These are phyloP conservation scores for Hyphopichia khmerensis DNA, from an alignment of 1,139 yeast genomes.

Conservation along the genomic window DNA sequence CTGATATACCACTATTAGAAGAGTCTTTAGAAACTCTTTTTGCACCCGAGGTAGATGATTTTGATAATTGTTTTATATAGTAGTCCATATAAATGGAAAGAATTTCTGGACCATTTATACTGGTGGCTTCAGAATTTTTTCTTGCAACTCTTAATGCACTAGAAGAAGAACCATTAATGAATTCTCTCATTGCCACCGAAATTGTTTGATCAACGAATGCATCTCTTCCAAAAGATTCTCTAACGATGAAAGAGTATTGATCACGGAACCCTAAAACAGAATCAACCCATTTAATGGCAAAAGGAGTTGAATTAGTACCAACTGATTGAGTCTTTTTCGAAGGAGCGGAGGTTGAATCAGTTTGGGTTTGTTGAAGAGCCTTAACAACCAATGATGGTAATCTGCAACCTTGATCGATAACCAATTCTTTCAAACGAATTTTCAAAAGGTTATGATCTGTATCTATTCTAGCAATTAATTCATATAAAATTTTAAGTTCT, in stretches of 20 bases:
- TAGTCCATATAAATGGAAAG: conserved; percentile 77
- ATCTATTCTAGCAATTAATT: conserved; percentile 56
- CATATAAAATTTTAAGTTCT: conserved; percentile 44
- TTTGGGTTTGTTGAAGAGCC: conserved; percentile 7
- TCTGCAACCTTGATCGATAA: conserved; percentile 39
- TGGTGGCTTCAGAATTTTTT: conserved; percentile 24
- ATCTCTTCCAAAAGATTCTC: conserved; percentile 50
- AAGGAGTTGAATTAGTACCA: conserved; percentile 39
- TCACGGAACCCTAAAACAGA: conserved; percentile 53
- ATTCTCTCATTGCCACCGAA: conserved; percentile 60
- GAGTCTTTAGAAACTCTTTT: conserved; percentile 5
- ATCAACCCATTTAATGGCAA: conserved; percentile 73
- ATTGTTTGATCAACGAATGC: conserved; percentile 53
- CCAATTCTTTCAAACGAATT: conserved; percentile 46
- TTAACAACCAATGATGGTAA: conserved; percentile 29
- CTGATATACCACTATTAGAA: conserved; percentile 29
- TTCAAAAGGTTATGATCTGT: conserved; percentile 50
- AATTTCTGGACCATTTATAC: conserved; percentile 63
- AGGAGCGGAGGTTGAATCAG: conserved; percentile 1
- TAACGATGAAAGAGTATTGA: conserved; percentile 50
- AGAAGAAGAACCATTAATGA: conserved; percentile 44
- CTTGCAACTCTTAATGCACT: conserved; percentile 7
- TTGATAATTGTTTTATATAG: conserved; percentile 59
- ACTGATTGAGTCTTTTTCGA: conserved; percentile 7
- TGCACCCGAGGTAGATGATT: conserved; percentile 20